Conservation (phyloP, 176 grass and related monocot species). For the Paspalum notatum region DNA sequence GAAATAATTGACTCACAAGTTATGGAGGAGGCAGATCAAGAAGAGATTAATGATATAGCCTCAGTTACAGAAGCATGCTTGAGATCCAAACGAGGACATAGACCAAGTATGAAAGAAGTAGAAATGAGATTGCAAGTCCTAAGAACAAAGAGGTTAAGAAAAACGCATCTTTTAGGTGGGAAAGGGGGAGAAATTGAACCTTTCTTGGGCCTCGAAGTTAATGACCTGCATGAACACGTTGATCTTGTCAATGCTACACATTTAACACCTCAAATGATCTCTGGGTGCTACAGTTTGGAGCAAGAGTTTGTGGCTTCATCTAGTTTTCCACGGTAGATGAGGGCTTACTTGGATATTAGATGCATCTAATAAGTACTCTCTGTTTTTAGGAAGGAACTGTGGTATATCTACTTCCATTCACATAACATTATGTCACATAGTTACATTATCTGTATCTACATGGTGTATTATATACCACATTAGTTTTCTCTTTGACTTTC, state of each 20-base stretch:
- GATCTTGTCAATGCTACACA: neutral
- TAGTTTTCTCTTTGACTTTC: no score
- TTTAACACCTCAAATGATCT: neutral
- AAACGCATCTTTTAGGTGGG: neutral
- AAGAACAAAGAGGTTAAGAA: neutral
- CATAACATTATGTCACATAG: no score
- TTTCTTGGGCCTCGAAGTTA: neutral
- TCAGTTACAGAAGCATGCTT: neutral
- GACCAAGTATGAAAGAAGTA: neutral
- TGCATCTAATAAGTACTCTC: no score
- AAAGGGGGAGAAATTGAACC: neutral
- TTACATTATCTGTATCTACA: no score
- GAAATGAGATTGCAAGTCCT: neutral
- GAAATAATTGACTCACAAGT: neutral
- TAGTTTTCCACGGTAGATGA: neutral
- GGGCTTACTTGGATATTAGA: neutral
- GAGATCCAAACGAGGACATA: neutral
- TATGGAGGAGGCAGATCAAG: neutral
- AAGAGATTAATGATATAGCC: neutral
- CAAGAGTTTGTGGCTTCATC: neutral
- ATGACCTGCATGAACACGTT: neutral
- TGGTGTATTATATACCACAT: no score
- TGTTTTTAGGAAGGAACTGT: no score
- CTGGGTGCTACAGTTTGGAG: neutral
- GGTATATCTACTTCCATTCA: no score